Base-by-base conservation (phyloP, 108 stramenopile species). In the Fistulifera solaris region DNA sequence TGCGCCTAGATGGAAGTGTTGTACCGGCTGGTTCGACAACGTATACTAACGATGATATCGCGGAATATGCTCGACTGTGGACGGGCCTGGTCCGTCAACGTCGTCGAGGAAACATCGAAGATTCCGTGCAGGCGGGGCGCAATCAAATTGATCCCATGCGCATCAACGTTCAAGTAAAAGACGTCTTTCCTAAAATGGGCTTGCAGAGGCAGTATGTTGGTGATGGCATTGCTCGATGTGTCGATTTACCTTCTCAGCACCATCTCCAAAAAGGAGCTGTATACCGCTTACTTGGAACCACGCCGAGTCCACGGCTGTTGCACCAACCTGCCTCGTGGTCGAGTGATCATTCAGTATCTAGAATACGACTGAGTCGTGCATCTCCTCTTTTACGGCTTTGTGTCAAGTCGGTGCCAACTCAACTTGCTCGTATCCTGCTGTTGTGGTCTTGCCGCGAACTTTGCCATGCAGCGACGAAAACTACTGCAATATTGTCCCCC, bases 161-260 rank as follows among this genome's bases (percentile, higher is more conserved):
- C 54, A 77, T 81, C 27, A 17, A 24, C 25, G 48, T 57, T 3
- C 52, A 57, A 5, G 72, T 53, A 27, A 56, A 78, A 24, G 87
- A 89, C 67, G 54, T 47, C 14, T 85, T 85, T 58, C 87, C 87
- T 28, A 89, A 89, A 52, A 54, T 64, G 26, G 76, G 77, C 46
- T 64, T 85, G 21, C 22, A 66, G 16, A 62, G 68, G 14, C 65
- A 66, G 25, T 89, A 83, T 63, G 57, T 89, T 44, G 87, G 84
- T 23, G 87, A 89, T 44, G 65, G 71, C 4, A 58, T 62, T 44
- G 68, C 73, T 12, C 60, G 65, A 13, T 73, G 72, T 18, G 38
- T 2, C 38, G 74, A 80, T 54, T 40, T 83, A 15, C 79, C 81
- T 13, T 19, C 19, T 13, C 42, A 58, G 4, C 66, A 76, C 28